Evolutionary conservation across 495 filamentous ascomycete species (phyloP), one percentile per base, ranked within the genome.

Genomic region (Penicillium desertorum): DNA sequence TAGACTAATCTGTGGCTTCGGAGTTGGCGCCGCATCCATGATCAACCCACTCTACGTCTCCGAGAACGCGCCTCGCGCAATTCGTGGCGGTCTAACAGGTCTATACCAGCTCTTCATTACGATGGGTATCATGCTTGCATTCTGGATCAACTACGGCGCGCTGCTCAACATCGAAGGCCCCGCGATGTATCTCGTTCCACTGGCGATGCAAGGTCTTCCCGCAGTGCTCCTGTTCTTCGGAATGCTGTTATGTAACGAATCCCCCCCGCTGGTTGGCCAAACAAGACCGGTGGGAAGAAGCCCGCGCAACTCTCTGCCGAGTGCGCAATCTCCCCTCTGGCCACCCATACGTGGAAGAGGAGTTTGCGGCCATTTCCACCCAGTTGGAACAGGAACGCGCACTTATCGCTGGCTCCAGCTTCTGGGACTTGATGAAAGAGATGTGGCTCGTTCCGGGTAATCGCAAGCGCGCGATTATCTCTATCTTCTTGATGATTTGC

Each of bases 241-340:
- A 60, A 83, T 86, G 77, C 52, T 78, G 1, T 54, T 85, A 19
- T 85, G 82, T 70, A 84, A 87, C 44, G 88, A 90, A 62, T 87
- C 85, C 4, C 88, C 88, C 88, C 6, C 80, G 88, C 34, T 90
- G 83, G 78, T 80, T 90, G 16, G 87, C 87, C 9, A 81, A 83
- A 47, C 78, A 81, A 61, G 87, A 88, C 65, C 76, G 81, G 32
- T 89, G 87, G 86, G 88, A 90, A 62, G 79, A 85, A 39, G 83
- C 86, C 16, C 80, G 79, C 50, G 54, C 51, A 0, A 80, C 83
- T 3, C 78, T 89, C 22, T 69, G 72, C 17, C 74, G 74, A 43
- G 80, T 87, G 43, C 82, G 86, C 43, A 67, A 64, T 22, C 64
- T 83, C 4, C 76, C 84, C 0, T 50, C 75, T 0, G 73, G 78